A percentile compares a stretch with the other conserved stretches of the same genome.
These are phyloP conservation scores for Nakaseomyces uthaithaninus DNA, from an alignment of 1,139 yeast species.

Conservation along the genomic window DNA sequence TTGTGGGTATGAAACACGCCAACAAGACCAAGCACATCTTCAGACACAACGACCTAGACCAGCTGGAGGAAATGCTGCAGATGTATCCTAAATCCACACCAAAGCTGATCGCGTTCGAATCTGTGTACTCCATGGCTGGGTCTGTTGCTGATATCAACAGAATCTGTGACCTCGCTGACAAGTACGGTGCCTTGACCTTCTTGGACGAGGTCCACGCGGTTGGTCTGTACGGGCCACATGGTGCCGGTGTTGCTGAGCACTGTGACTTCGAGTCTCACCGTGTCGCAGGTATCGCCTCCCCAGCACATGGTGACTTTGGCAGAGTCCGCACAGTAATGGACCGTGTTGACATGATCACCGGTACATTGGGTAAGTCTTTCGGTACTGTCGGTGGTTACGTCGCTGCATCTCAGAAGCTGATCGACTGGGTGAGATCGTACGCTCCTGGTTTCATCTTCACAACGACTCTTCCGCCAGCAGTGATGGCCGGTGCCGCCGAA, in stretches of 20 bases:
- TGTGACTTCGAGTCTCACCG: slow-evolving; percentile 77
- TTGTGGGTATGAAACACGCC: slow-evolving; percentile 88
- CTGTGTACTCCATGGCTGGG: slow-evolving; percentile 98
- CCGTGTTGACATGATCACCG: slow-evolving; percentile 92
- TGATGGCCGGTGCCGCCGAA: slow-evolving; percentile 89
- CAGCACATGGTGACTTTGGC: slow-evolving; percentile 19
- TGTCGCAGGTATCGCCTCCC: slow-evolving; percentile 54
- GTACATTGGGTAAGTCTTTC: slow-evolving; percentile 93
- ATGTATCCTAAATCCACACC: slow-evolving; percentile 79
- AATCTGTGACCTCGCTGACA: slow-evolving; percentile 92
- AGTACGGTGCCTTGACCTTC: slow-evolving; percentile 94
- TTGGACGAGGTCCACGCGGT: slow-evolving; percentile 98
- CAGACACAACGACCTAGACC: slow-evolving; percentile 80
- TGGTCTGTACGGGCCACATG: slow-evolving; percentile 98
- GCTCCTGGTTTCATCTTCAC: slow-evolving; percentile 98
- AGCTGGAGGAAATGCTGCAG: slow-evolving; percentile 70
- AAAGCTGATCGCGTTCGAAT: slow-evolving; percentile 91
- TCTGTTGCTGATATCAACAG: slow-evolving; percentile 88
- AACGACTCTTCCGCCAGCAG: slow-evolving; percentile 92
- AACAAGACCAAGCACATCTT: slow-evolving; percentile 82
- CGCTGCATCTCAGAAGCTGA: slow-evolving; percentile 74
- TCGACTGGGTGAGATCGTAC: slow-evolving; percentile 93
- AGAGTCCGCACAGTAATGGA: slow-evolving; percentile 56
- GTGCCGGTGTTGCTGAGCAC: slow-evolving; percentile 99
- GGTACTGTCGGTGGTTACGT: slow-evolving; percentile 98